Base-by-base conservation (phyloP, 208 protist genomes). In the Crithidia fasciculata region DNA sequence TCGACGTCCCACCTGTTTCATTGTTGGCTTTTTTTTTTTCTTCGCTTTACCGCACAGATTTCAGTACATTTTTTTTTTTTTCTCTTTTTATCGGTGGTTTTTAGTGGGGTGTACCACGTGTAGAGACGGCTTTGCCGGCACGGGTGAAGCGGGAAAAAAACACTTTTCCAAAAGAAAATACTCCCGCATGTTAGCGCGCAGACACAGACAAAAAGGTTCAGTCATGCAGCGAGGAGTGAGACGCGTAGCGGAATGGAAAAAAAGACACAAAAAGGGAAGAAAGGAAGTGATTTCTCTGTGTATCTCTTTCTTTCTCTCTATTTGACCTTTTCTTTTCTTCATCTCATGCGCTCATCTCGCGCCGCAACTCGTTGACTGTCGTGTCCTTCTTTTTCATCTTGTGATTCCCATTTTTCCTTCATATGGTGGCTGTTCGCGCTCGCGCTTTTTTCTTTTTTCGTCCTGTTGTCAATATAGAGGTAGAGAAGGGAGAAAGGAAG, bases 291-390 rank as follows among this genome's bases (percentile, higher is more conserved):
- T 60, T 18, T 58, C 15, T 55, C 40, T 68, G 56, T 60, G 2
- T 41, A 65, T 44, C 16, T 36, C 56, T 72, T 63, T 63, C 60
- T 49, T 49, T 72, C 2, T 28, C n/a, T 45, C 43, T 63, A 13
- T 50, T 64, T 52, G 19, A 4, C 18, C 9, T 63, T 40, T 45
- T 49, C 36, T 45, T 56, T 18, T 65, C 43, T 74, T 49, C 49
- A 2, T 59, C 49, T 57, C 28, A 28, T 28, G 28, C 28, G 28
- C 28, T 28, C 28, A 28, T 28, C 28, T 28, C 28, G 28, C 28
- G 28, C 28, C 28, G 28, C 28, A 28, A 28, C 28, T 28, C 28
- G 28, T 28, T 28, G 28, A 28, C 28, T 28, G 28, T 28, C 28
- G 28, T 28, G 28, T 28, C 28, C 28, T 28, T 28, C 28, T 28